These are phyloP conservation scores for Backusella tarrabulga DNA, from an alignment of 192 early-diverging fungal genomes.

Conservation along the genomic window DNA sequence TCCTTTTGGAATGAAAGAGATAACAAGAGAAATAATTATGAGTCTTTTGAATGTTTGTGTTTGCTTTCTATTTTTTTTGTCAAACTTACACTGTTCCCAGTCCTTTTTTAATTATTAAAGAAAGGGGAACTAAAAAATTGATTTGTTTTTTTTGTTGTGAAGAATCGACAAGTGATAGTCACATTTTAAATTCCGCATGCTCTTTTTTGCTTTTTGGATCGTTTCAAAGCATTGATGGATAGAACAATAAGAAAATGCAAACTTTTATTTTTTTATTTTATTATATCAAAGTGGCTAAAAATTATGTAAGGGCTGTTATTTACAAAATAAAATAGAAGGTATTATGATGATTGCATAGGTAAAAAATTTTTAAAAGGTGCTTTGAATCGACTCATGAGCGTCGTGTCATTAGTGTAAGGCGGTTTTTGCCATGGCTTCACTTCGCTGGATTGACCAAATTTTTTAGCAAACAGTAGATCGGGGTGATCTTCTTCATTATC, in stretches of 20 bases:
- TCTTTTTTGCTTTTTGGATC: not conserved
- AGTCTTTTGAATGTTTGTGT: not conserved
- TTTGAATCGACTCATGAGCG: slow-evolving; percentile 9
- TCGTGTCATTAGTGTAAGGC: not conserved
- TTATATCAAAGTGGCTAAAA: not conserved
- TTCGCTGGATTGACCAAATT: not conserved
- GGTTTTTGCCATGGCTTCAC: slow-evolving; percentile 26
- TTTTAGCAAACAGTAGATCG: slow-evolving; percentile 10
- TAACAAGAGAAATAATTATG: too few relatives aligned
- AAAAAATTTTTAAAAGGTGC: not conserved
- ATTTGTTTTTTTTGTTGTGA: not conserved
- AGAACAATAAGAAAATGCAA: not conserved
- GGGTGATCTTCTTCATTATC: slow-evolving; percentile 35
- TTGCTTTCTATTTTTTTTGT: not conserved
- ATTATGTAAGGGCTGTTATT: not conserved
- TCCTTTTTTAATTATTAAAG: not conserved
- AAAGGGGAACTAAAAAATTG: not conserved
- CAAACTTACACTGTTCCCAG: slow-evolving; percentile 5
- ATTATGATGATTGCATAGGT: not conserved
- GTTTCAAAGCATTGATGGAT: not conserved
- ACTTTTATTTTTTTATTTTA: not conserved
- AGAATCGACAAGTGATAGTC: not conserved
- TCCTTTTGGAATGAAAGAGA: too few relatives aligned
- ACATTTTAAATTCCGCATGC: not conserved
- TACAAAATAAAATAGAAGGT: not conserved